These are phyloP conservation scores for Hypholoma sublateritium DNA, from an alignment of 768 basidiomycete species.

Conservation along the genomic window DNA sequence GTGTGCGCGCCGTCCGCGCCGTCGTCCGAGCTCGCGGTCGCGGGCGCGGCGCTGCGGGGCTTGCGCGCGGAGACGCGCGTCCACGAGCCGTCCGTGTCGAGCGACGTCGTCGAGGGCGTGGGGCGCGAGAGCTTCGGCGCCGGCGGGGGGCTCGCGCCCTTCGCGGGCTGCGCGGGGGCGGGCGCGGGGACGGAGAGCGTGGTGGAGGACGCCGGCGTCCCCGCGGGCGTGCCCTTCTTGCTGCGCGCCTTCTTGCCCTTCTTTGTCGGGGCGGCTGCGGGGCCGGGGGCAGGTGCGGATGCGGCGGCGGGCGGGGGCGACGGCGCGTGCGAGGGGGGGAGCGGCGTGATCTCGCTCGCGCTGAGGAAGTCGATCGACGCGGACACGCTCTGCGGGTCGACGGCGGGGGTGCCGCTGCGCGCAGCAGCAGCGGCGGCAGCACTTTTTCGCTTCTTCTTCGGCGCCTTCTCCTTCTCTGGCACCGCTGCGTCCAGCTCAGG, in stretches of 20 bases:
- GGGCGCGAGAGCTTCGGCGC: slow-evolving; percentile 19
- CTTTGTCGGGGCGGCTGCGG: slow-evolving; percentile 11
- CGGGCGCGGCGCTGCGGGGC: slow-evolving; percentile 15
- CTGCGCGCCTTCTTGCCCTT: slow-evolving; percentile 30
- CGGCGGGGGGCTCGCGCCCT: slow-evolving; percentile 8
- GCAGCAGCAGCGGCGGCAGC: too few species aligned
- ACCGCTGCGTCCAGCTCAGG: background rate
- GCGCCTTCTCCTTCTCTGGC: background rate
- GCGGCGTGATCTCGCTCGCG: slow-evolving; percentile 6
- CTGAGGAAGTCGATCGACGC: slow-evolving; percentile 5
- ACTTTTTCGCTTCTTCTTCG: background rate
- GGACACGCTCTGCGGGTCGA: background rate
- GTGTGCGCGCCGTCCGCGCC: slow-evolving; percentile 51
- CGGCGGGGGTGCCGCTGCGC: background rate
- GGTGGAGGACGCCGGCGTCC: slow-evolving; percentile 13
- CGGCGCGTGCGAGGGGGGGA: slow-evolving; percentile 3
- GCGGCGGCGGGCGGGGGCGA: slow-evolving; percentile 2
- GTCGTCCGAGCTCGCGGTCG: slow-evolving; percentile 34
- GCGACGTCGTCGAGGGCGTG: slow-evolving; percentile 33
- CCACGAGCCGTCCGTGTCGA: slow-evolving; percentile 66
- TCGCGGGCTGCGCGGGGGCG: slow-evolving; percentile 5
- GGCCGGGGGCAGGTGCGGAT: slow-evolving; percentile 1
- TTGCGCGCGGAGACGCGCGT: slow-evolving; percentile 52
- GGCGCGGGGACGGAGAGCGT: slow-evolving; percentile 19
- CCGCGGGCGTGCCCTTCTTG: slow-evolving; percentile 25